phyloP scores from a whole-genome alignment of 305 asterid species.

The Rubia occidens region DNA sequence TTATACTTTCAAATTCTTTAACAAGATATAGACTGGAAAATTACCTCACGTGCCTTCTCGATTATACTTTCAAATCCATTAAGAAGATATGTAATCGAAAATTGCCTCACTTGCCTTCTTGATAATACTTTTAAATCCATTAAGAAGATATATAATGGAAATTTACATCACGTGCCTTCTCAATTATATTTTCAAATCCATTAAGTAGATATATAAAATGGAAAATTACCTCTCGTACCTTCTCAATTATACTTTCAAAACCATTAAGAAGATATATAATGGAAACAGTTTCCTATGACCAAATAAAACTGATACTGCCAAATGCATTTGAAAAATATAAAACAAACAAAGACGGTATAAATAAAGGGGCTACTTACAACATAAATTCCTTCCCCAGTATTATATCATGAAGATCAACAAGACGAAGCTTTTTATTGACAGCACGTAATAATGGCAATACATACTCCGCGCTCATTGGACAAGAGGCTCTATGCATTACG shows the following conservation, averaged over 20 bases:
- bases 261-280: not conserved
- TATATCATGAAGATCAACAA: constrained; percentile 73
- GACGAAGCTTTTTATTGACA: constrained; percentile 61
- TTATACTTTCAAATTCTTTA: not conserved
- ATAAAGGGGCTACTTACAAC: constrained; percentile 43
- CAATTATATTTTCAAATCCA: not conserved
- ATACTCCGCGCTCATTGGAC: constrained; percentile 51
- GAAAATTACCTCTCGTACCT: not conserved
- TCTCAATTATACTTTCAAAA: not conserved
- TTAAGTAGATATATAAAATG: no score
- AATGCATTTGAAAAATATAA: not conserved
- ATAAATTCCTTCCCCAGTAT: constrained; percentile 70
- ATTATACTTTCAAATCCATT: not conserved
- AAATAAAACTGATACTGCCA: not conserved
- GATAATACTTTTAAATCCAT: not conserved
- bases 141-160: not conserved
- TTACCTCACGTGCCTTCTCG: no score
- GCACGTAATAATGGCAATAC: constrained; percentile 58
- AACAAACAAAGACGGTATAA: not conserved
- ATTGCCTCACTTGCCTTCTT: no score
- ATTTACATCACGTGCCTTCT: no score
- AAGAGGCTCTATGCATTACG: constrained; percentile 53
- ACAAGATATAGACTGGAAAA: no score
- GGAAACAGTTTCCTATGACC: not conserved
- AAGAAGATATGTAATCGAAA: no score